phyloP scores from a whole-genome alignment of 768 basidiomycete species.

The Tulasnella sp. region DNA sequence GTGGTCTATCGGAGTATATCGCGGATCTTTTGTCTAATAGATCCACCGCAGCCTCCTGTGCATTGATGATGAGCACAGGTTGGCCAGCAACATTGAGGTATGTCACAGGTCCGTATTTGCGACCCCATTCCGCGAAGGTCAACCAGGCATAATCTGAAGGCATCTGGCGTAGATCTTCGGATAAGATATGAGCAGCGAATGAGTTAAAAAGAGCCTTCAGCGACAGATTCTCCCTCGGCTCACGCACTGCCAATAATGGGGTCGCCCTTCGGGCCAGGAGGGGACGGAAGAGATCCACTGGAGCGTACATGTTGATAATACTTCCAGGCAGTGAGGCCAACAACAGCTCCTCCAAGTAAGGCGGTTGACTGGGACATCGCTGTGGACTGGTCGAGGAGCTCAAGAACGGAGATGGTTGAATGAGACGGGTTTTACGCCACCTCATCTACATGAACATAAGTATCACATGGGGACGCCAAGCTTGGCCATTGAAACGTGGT shows the following conservation, averaged over 20 bases:
- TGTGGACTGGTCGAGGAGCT: too few relatives aligned
- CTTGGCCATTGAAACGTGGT: too few relatives aligned
- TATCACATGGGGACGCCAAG: too few relatives aligned
- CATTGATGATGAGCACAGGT: conserved; percentile 20
- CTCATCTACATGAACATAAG: too few relatives aligned
- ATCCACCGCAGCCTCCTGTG: conserved; percentile 24
- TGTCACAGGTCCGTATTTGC: conserved; percentile 9
- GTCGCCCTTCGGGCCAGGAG: background rate
- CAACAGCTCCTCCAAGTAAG: too few relatives aligned
- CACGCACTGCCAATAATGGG: conserved; percentile 3
- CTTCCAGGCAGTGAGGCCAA: too few relatives aligned
- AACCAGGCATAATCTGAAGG: background rate
- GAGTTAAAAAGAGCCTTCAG: background rate
- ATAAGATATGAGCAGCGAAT: background rate
- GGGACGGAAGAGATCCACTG: background rate
- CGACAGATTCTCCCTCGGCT: too few relatives aligned
- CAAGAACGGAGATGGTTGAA: too few relatives aligned
- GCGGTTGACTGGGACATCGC: too few relatives aligned
- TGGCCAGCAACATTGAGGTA: conserved; percentile 9
- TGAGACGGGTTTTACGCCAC: too few relatives aligned
- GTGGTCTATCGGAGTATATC: conserved; percentile 25
- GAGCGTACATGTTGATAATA: too few relatives aligned
- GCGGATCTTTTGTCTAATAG: conserved; percentile 25
- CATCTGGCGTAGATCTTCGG: background rate
- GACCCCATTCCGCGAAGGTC: conserved; percentile 16